A percentile compares a stretch with the other conserved stretches of the same genome.
Evolutionary conservation across 345 rosid genomes (phyloP).

Genomic region (Noccaea bulbosa): DNA sequence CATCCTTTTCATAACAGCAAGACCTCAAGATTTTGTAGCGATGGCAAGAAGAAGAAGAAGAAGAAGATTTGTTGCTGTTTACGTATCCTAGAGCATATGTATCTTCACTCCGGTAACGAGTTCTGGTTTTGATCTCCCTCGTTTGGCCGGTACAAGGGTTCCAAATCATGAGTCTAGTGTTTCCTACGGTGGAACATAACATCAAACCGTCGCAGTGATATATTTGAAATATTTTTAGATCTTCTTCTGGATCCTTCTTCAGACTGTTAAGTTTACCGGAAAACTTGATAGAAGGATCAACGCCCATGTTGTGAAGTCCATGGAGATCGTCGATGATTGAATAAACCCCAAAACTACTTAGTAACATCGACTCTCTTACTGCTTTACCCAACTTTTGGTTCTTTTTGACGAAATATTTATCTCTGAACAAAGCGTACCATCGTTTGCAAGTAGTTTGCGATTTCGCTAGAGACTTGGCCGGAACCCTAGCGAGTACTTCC

Average conservation of each 20-base stretch:
- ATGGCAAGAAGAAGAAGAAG: neutral
- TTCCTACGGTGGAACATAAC: neutral
- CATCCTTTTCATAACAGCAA: neutral
- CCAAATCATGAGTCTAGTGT: neutral
- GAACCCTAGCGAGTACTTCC: slow-evolving; percentile 26
- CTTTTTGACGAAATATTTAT: neutral
- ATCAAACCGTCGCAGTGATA: slow-evolving; percentile 8
- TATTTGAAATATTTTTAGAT: neutral
- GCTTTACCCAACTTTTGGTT: neutral
- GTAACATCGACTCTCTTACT: neutral
- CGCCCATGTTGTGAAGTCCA: neutral
- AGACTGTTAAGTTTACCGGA: neutral
- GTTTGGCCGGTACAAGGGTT: slow-evolving; percentile 4
- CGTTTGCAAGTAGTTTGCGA: neutral
- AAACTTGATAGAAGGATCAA: neutral
- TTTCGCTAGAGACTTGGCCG: neutral
- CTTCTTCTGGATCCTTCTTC: neutral
- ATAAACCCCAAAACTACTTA: neutral
- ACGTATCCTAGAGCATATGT: neutral
- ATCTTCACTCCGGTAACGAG: neutral
- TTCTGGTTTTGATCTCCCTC: neutral
- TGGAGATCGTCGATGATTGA: neutral
- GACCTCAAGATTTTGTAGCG: slow-evolving; percentile 15
- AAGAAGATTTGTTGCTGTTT: neutral
- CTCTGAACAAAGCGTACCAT: neutral